Conservation (phyloP, 345 rosid species). For the Turnera subulata region DNA sequence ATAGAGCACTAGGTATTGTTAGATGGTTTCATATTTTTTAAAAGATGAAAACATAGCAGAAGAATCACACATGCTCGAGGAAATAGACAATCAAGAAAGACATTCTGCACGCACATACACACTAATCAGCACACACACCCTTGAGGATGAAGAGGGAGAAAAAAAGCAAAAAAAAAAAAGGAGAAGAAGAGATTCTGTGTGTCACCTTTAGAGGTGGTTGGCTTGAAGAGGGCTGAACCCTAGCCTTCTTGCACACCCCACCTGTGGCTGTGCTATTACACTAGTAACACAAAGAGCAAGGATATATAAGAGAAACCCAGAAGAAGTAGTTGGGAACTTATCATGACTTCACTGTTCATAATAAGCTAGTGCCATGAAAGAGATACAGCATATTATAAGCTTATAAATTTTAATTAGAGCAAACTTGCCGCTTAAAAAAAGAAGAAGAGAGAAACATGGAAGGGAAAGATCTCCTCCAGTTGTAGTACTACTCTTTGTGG, state of each 20-base stretch:
- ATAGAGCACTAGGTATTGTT: background rate
- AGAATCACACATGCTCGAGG: constrained; percentile 46
- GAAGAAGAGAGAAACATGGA: background rate
- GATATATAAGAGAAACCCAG: background rate
- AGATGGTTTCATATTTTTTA: background rate
- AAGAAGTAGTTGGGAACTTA: no score
- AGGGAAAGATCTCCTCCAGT: background rate
- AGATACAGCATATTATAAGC: no score
- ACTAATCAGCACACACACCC: background rate
- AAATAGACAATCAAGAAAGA: constrained; percentile 79
- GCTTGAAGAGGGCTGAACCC: constrained; percentile 66
- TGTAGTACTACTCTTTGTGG: background rate
- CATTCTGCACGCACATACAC: constrained; percentile 9
- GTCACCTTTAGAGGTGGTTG: constrained; percentile 78
- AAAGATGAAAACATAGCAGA: constrained; percentile 18
- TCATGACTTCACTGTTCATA: no score
- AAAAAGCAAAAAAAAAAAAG: constrained; percentile 7
- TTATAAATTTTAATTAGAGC: background rate
- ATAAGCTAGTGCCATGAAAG: no score
- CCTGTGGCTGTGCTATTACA: constrained; percentile 39
- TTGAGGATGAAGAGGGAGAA: constrained; percentile 6
- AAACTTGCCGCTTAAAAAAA: background rate
- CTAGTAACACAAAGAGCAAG: constrained; percentile 24
- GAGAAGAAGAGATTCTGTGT: constrained; percentile 10
- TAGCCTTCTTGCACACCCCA: constrained; percentile 44